These are phyloP conservation scores for Pseudocohnilembus persalinus DNA, from an alignment of 169 alveolate species.

Conservation along the genomic window DNA sequence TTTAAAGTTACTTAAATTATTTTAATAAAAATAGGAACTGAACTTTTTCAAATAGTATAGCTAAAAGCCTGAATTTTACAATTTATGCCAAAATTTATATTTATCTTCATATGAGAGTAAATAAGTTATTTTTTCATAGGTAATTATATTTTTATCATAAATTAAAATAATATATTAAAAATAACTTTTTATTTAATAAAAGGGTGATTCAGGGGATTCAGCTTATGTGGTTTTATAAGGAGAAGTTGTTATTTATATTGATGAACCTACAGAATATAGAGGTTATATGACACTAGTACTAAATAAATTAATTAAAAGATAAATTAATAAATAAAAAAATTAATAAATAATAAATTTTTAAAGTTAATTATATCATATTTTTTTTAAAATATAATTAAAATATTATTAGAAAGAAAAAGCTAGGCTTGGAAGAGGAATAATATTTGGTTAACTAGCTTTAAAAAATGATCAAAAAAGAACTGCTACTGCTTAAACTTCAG, in stretches of 20 bases:
- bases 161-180: neutral
- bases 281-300: constrained; percentile 17
- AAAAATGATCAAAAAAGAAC: constrained; percentile 12
- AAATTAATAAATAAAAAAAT: no score
- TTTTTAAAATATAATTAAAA: neutral
- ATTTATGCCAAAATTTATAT: constrained; percentile 6
- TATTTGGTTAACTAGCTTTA: constrained; percentile 20
- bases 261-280: constrained; percentile 20
- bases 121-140: neutral
- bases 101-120: neutral
- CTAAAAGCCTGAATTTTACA: constrained; percentile 4
- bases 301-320: no score
- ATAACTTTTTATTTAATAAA: neutral
- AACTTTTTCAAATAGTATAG: constrained; percentile 3
- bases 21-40: no score
- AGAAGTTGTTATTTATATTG: constrained; percentile 7
- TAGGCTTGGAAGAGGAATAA: constrained; percentile 10
- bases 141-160: neutral
- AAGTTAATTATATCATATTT: neutral
- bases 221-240: constrained; percentile 6
- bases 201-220: constrained; percentile 19
- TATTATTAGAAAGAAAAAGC: constrained; percentile 8
- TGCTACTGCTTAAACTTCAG: constrained; percentile 1
- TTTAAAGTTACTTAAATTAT: no score
- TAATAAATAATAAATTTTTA: no score